Evolutionary conservation across 2,329 filamentous ascomycete genomes (phyloP).

Genomic region (Xylaria sp.): DNA sequence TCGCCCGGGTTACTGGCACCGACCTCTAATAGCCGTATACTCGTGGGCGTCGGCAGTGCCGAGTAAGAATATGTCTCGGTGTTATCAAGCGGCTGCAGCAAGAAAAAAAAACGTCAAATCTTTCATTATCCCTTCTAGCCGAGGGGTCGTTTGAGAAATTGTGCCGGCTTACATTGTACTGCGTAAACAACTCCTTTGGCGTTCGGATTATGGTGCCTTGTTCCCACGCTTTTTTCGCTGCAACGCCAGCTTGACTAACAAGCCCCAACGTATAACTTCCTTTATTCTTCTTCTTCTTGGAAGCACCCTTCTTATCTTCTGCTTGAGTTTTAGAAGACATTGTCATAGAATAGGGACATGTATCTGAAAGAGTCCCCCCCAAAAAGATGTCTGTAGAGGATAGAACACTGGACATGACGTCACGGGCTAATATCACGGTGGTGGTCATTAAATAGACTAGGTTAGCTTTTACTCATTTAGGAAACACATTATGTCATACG

Average conservation of each 20-base stretch:
- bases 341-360: background rate
- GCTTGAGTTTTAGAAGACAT: background rate
- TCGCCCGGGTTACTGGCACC: background rate
- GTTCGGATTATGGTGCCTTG: conserved; percentile 10
- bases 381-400: too few species aligned
- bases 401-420: too few species aligned
- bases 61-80: background rate
- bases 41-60: background rate
- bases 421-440: too few species aligned
- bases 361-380: too few species aligned
- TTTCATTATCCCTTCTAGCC: background rate
- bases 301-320: background rate
- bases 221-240: conserved; percentile 20
- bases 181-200: conserved; percentile 19
- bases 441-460: too few species aligned
- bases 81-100: background rate
- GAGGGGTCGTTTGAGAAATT: background rate
- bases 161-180: conserved; percentile 18
- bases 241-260: background rate
- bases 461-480: too few species aligned
- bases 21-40: background rate
- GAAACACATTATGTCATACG: too few species aligned
- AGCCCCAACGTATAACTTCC: background rate
- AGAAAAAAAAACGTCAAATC: background rate
- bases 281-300: background rate